Evolutionary conservation across 805 yeast species (phyloP).

Genomic region (Tetrapisispora phaffii): DNA sequence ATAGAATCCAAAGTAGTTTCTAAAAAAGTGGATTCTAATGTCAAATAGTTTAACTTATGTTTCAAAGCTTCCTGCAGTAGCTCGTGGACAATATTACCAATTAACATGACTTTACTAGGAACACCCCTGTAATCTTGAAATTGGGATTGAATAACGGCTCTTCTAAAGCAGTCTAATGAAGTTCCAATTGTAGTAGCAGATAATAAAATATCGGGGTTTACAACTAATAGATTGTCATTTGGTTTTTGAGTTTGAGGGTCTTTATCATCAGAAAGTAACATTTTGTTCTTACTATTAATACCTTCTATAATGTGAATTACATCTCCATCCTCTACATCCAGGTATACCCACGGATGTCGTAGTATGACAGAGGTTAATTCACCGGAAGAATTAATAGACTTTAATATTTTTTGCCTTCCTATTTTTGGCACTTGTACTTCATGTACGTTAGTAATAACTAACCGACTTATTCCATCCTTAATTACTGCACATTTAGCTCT

Average conservation of each 20-base stretch:
- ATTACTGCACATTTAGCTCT: constrained; percentile 37
- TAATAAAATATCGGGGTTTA: constrained; percentile 75
- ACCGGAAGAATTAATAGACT: constrained; percentile 36
- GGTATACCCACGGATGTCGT: constrained; percentile 50
- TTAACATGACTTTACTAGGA: constrained; percentile 51
- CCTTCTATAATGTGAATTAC: constrained; percentile 51
- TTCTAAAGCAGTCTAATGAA: constrained; percentile 62
- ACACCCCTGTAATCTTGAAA: constrained; percentile 51
- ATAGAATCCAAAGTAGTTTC: constrained; percentile 31
- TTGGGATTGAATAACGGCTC: constrained; percentile 50
- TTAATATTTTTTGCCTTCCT: constrained; percentile 44
- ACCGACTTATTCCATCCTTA: constrained; percentile 35
- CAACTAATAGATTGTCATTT: constrained; percentile 51
- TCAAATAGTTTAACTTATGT: constrained; percentile 22
- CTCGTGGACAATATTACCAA: constrained; percentile 79
- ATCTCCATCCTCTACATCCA: constrained; percentile 43
- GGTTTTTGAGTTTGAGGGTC: constrained; percentile 23
- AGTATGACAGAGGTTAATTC: constrained; percentile 36
- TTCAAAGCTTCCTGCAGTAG: constrained; percentile 46
- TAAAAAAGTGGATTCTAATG: constrained; percentile 22
- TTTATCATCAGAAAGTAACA: constrained; percentile 23
- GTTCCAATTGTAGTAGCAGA: constrained; percentile 78
- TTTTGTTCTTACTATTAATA: constrained; percentile 21
- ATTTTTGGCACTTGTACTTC: constrained; percentile 14
- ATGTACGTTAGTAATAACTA: constrained; percentile 14